Evolutionary conservation across 805 yeast genomes (phyloP), one percentile per base, ranked within the genome.

Genomic region (Candida namnaoensis): DNA sequence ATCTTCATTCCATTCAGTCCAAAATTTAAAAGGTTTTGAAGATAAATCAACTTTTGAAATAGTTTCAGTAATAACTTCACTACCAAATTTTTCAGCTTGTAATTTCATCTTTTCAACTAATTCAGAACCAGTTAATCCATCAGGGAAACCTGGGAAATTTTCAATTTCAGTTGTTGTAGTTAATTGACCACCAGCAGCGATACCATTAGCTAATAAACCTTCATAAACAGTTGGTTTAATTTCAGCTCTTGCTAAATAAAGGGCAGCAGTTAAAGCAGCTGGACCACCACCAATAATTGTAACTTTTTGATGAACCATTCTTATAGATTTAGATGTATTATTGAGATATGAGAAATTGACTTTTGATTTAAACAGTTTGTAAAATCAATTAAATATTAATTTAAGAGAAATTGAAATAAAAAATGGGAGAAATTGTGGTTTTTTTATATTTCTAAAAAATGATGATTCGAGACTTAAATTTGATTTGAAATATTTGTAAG

Each of bases 251-350:
- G 98, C 82, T 42, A 93, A 72, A 66, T 93, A 93, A 64, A 93
- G 87, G 50, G 99, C 99, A 40, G 99, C 99, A 36, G 99, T 93
- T 74, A 93, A 96, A 42, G 97, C 99, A 44, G 99, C 99, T 43
- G 99, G 99, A 54, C 99, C 99, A 42, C 97, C 90, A 37, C 99
- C 98, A 47, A 87, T 80, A 56, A 87, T 83, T 30, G 93, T 85
- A 47, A 85, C 95, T 71, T 72, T 78, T 68, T 86, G 78, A 64
- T 85, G 95, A 56, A 76, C 83, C 90, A 82, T 82, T 76, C 74
- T 77, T 36, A 30, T 30, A 30, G 13, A 30, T 12, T 30, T 26
- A 26, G 28, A 12, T 30, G n/a, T 30, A 12, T 30, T 5, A 11
- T 5, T 30, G 10, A 12, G 5, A 30, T 30, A 13, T 30, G 33